Evolutionary conservation across 345 rosid species (phyloP).

Genomic region (Gossypium thurberi): DNA sequence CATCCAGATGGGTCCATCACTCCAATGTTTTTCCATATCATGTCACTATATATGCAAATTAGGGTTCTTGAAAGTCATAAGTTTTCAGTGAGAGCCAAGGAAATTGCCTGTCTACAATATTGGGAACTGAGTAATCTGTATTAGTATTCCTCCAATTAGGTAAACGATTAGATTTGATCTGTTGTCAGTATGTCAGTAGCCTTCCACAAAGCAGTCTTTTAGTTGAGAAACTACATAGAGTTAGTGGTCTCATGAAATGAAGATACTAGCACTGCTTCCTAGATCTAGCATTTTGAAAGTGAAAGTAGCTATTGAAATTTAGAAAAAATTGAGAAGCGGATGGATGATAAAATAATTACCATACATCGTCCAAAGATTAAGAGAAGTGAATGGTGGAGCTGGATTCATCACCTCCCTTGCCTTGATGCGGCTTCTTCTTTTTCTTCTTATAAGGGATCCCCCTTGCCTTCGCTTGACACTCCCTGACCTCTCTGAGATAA

Average conservation of each 20-base stretch:
- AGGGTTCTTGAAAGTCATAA: conserved; percentile 10
- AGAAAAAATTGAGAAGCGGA: neutral
- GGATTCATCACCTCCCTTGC: conserved; percentile 32
- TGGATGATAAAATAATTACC: conserved; percentile 15
- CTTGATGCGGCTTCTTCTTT: conserved; percentile 44
- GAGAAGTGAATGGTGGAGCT: conserved; percentile 41
- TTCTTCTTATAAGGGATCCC: conserved; percentile 87
- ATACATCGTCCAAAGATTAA: conserved; percentile 15
- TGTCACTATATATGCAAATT: neutral
- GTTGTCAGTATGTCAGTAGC: neutral
- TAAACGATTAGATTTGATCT: neutral
- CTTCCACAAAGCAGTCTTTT: neutral
- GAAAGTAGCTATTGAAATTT: neutral
- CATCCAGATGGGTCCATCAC: neutral
- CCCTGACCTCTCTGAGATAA: conserved; percentile 69
- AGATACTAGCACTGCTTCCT: neutral
- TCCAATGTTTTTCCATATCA: neutral
- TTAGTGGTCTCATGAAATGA: neutral
- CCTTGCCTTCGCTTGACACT: conserved; percentile 78
- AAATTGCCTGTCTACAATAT: neutral
- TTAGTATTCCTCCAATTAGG: neutral
- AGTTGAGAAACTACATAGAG: neutral
- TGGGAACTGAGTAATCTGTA: neutral
- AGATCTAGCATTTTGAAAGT: conserved; percentile 1
- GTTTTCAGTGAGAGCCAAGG: neutral